phyloP scores from a whole-genome alignment of 177 flowering plant species.

The Tripterygium wilfordii region DNA sequence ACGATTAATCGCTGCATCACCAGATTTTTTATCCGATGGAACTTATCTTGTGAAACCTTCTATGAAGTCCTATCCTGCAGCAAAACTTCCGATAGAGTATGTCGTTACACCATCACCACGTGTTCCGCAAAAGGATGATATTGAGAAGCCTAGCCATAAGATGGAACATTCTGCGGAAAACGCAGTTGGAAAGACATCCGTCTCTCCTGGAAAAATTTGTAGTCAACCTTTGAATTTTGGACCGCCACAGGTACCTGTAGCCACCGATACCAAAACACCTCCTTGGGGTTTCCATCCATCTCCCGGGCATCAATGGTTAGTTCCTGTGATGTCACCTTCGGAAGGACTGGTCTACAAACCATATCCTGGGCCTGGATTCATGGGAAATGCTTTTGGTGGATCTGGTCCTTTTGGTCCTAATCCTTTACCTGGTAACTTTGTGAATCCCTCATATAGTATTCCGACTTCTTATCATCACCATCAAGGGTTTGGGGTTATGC shows the following conservation, averaged over 20 bases:
- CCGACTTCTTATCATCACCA: conserved; percentile 29
- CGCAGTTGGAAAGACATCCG: conserved; percentile 27
- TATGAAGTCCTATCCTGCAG: conserved; percentile 18
- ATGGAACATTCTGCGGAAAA: conserved; percentile 32
- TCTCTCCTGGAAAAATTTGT: conserved; percentile 27
- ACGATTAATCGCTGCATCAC: conserved; percentile 35
- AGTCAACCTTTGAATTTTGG: conserved; percentile 23
- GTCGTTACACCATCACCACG: conserved; percentile 15
- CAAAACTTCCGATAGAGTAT: conserved; percentile 20
- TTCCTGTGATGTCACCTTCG: conserved; percentile 92
- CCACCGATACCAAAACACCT: conserved; percentile 26
- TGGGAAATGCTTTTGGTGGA: conserved; percentile 46
- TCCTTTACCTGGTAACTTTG: conserved; percentile 28
- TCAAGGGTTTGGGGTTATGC: conserved; percentile 25
- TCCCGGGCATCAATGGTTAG: conserved; percentile 71
- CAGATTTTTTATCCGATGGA: conserved; percentile 29
- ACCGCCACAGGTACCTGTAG: conserved; percentile 21
- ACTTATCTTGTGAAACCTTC: conserved; percentile 21
- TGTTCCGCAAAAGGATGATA: conserved; percentile 10
- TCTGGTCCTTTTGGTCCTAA: conserved; percentile 31
- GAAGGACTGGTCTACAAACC: conserved; percentile 96
- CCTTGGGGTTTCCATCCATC: conserved; percentile 54
- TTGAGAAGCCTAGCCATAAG: conserved; percentile 24
- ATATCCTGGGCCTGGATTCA: conserved; percentile 50
- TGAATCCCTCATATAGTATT: conserved; percentile 37